Conservation (phyloP, 2,329 filamentous ascomycete species). For the Fusarium fracticaudum region DNA sequence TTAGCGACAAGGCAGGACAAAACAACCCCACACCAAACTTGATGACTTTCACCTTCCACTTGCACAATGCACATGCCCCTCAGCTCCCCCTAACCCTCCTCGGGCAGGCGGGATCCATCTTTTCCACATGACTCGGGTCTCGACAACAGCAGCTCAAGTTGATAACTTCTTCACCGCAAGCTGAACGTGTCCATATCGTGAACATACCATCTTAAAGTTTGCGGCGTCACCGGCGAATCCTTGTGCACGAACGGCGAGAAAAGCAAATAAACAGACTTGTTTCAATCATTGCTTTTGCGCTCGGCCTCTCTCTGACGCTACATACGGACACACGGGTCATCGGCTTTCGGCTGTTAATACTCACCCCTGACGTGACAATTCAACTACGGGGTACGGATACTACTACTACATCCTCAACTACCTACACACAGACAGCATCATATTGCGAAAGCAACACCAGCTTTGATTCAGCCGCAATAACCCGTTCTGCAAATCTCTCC, state of each 20-base stretch:
- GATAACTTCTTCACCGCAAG: constrained; percentile 10
- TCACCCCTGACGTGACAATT: constrained; percentile 6
- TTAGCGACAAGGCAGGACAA: not conserved
- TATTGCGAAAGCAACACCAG: not conserved
- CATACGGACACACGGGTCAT: not conserved
- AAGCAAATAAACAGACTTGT: not conserved
- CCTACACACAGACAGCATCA: not conserved
- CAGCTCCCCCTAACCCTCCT: constrained; percentile 7
- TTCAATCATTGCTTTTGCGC: not conserved
- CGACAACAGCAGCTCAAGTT: not conserved
- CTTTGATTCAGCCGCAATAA: not conserved
- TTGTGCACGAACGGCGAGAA: not conserved
- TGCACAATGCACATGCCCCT: not conserved
- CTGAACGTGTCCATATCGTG: not conserved
- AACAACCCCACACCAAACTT: not conserved
- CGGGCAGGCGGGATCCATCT: constrained; percentile 6
- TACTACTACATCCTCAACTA: constrained; percentile 12
- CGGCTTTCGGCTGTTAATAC: not conserved
- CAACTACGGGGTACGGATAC: not conserved
- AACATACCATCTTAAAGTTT: not conserved
- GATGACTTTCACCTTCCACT: not conserved
- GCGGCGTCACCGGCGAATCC: not conserved
- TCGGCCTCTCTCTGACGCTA: not conserved
- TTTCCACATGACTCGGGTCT: constrained; percentile 6
- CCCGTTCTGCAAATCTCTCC: not conserved